Percentiles rank a stretch among this genome's conserved stretches.
These are phyloP conservation scores for Thraustotheca clavata DNA, from an alignment of 352 stramenopile genomes.

Conservation along the genomic window DNA sequence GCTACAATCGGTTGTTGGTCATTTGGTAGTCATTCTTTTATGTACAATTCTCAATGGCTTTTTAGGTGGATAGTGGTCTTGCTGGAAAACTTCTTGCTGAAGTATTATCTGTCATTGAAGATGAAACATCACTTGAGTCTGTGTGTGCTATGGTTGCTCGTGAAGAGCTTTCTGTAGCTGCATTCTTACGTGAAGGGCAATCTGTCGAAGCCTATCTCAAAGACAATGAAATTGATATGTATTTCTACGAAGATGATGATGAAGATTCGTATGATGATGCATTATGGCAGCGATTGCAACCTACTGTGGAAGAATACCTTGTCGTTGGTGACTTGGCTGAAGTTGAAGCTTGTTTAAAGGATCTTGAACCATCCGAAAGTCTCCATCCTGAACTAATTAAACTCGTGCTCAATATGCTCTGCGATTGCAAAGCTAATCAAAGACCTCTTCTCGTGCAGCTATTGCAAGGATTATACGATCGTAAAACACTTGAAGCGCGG, in stretches of 20 bases:
- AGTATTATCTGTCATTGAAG: conserved; percentile 59
- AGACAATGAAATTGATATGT: conserved; percentile 40
- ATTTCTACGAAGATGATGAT: conserved; percentile 47
- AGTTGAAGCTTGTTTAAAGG: conserved; percentile 63
- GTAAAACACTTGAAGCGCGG: neutral
- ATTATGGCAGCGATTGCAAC: conserved; percentile 35
- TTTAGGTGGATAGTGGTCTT: conserved; percentile 45
- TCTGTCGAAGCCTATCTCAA: conserved; percentile 33
- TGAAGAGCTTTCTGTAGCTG: conserved; percentile 53
- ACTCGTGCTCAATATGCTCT: conserved; percentile 13
- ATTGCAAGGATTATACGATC: neutral
- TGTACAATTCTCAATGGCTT: neutral
- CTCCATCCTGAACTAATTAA: neutral
- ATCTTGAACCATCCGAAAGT: conserved; percentile 30
- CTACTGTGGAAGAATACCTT: conserved; percentile 69
- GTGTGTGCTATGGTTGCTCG: conserved; percentile 71
- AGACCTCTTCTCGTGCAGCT: neutral
- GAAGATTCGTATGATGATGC: conserved; percentile 37
- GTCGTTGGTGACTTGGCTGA: conserved; percentile 65
- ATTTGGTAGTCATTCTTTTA: conserved; percentile 27
- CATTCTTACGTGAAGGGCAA: conserved; percentile 31
- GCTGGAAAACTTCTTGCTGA: conserved; percentile 64
- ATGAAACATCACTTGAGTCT: conserved; percentile 48
- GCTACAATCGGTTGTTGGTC: conserved; percentile 45
- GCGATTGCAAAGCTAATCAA: conserved; percentile 11